Conservation (phyloP, 768 basidiomycete genomes). For the Suillus occidentalis region DNA sequence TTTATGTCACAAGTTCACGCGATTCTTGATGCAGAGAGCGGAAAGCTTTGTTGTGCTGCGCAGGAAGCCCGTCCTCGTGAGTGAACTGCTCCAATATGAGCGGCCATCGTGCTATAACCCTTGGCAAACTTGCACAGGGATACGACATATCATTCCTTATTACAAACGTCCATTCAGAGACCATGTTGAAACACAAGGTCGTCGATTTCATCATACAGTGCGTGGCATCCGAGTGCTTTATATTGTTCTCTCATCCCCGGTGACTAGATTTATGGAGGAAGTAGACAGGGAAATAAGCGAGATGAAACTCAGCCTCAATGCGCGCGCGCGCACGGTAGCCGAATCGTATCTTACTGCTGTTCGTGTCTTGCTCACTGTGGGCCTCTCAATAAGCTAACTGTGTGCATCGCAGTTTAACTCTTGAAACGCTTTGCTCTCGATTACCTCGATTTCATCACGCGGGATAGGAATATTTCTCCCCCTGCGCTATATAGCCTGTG, state of each 20-base stretch:
- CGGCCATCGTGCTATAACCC: slow-evolving; percentile 11
- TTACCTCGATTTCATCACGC: background rate
- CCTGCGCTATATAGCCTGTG: background rate
- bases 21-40: slow-evolving; percentile 99
- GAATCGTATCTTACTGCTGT: slow-evolving; percentile 95
- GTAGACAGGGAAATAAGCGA: slow-evolving; percentile 99
- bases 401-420: slow-evolving; percentile 23
- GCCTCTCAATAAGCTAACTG: background rate
- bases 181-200: slow-evolving; percentile 99
- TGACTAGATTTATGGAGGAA: slow-evolving; percentile 91
- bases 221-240: slow-evolving; percentile 29
- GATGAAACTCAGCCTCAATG: slow-evolving; percentile 97
- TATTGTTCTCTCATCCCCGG: slow-evolving; percentile 3
- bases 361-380: slow-evolving; percentile 30
- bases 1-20: slow-evolving; percentile 95
- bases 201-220: slow-evolving; percentile 99
- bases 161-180: slow-evolving; percentile 94
- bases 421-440: slow-evolving; percentile 11
- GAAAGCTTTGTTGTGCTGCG: slow-evolving; percentile 97
- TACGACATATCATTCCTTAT: slow-evolving; percentile 99
- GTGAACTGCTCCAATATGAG: slow-evolving; percentile 27
- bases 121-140: slow-evolving; percentile 52
- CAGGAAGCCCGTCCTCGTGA: slow-evolving; percentile 86
- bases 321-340: slow-evolving; percentile 93
- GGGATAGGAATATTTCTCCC: background rate